Conservation (phyloP, 495 filamentous ascomycete species). For the Xylaria bambusicola region DNA sequence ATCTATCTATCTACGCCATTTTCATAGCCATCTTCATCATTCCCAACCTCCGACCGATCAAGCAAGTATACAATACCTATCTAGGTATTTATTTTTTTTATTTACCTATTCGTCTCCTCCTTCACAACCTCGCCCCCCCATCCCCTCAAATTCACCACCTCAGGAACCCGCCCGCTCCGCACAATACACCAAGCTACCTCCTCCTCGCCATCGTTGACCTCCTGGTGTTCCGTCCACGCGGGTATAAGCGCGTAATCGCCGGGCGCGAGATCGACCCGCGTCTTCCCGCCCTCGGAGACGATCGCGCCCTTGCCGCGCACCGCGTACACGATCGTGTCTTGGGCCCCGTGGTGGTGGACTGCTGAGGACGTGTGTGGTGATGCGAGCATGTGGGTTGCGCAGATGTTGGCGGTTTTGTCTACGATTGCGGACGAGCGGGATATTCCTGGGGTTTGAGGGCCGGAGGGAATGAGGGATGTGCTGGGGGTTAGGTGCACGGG, state of each 20-base stretch:
- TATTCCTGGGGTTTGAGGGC: constrained; percentile 57
- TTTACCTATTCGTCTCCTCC: too few relatives aligned
- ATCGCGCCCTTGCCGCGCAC: constrained; percentile 50
- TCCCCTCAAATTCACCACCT: constrained; percentile 52
- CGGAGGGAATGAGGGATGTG: constrained; percentile 24
- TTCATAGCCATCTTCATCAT: too few relatives aligned
- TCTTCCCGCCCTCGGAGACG: constrained; percentile 36
- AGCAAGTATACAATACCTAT: too few relatives aligned
- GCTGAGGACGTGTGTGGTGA: constrained; percentile 54
- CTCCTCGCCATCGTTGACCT: constrained; percentile 58
- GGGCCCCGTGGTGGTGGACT: constrained; percentile 56
- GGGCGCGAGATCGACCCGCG: constrained; percentile 47
- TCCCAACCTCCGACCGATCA: too few relatives aligned
- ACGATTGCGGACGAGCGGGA: constrained; percentile 55
- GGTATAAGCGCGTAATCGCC: constrained; percentile 60
- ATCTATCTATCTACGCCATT: too few relatives aligned
- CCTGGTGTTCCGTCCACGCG: constrained; percentile 57
- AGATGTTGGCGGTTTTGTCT: constrained; percentile 49
- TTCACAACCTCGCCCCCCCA: constrained; percentile 42
- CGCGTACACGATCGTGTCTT: constrained; percentile 59
- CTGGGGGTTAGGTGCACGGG: constrained; percentile 34
- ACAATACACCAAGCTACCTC: constrained; percentile 58
- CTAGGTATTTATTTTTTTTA: too few relatives aligned
- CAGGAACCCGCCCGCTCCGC: constrained; percentile 50
- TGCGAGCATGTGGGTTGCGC: constrained; percentile 54